Evolutionary conservation across 1,284 basidiomycete species (phyloP).

Genomic region (Lignosus rhinocerotis): DNA sequence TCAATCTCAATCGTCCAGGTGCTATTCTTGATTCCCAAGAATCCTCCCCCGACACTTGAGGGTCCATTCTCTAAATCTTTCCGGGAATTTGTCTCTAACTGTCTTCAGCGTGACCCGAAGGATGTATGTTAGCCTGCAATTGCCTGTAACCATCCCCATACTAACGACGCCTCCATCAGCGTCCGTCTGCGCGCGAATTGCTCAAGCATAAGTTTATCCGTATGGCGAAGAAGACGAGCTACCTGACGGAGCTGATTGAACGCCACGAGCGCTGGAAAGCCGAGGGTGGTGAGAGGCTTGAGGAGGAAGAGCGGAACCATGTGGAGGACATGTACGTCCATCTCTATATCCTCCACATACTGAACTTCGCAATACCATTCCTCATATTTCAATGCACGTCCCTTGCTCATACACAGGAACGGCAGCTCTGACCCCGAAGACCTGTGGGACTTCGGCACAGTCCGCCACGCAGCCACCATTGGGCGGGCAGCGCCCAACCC

Average conservation of each 20-base stretch:
- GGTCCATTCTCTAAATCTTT: slow-evolving; percentile 90
- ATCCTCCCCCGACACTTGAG: slow-evolving; percentile 89
- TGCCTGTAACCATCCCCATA: slow-evolving; percentile 1
- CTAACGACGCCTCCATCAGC: slow-evolving; percentile 44
- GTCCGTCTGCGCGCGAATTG: slow-evolving; percentile 91
- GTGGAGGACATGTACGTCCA: slow-evolving; percentile 59
- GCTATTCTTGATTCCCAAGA: slow-evolving; percentile 97
- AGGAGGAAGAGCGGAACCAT: slow-evolving; percentile 67
- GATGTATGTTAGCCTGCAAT: slow-evolving; percentile 55
- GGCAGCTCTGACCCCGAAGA: slow-evolving; percentile 73
- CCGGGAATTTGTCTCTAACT: slow-evolving; percentile 91
- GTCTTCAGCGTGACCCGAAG: slow-evolving; percentile 91
- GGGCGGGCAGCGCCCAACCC: slow-evolving; percentile 57
- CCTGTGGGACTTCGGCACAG: slow-evolving; percentile 94
- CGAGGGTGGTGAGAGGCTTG: slow-evolving; percentile 80
- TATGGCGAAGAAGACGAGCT: slow-evolving; percentile 91
- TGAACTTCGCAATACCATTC: neutral
- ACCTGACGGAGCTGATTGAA: slow-evolving; percentile 94
- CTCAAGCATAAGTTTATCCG: slow-evolving; percentile 96
- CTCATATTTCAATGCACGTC: neutral
- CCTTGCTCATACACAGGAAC: slow-evolving; percentile 40
- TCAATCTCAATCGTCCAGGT: slow-evolving; percentile 52
- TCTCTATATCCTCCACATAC: neutral
- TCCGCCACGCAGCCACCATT: slow-evolving; percentile 71
- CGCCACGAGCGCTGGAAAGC: slow-evolving; percentile 91